Conservation (phyloP, 345 rosid species). For the Pugionium cornutum region DNA sequence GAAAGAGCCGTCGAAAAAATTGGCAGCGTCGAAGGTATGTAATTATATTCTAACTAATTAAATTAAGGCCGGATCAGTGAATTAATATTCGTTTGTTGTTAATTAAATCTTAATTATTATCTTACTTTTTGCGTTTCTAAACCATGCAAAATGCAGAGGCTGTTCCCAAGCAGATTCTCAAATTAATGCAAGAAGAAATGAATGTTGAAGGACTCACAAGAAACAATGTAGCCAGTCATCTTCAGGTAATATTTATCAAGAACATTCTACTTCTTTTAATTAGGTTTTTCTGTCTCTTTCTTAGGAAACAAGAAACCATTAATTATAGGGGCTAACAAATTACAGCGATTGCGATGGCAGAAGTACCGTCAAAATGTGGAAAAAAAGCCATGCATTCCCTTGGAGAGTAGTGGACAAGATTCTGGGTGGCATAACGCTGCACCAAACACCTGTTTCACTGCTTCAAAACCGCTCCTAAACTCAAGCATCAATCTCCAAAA, state of each 20-base stretch:
- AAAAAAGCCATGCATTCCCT: neutral
- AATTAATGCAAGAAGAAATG: slow-evolving; percentile 22
- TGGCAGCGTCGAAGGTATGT: slow-evolving; percentile 19
- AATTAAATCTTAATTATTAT: neutral
- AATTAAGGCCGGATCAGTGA: neutral
- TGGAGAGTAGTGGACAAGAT: neutral
- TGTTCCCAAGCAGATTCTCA: slow-evolving; percentile 30
- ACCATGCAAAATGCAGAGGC: slow-evolving; percentile 13
- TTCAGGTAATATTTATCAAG: slow-evolving; percentile 22
- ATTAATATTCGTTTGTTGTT: neutral
- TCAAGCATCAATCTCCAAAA: neutral
- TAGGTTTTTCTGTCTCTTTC: slow-evolving; percentile 1
- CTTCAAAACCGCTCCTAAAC: slow-evolving; percentile 6
- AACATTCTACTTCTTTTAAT: neutral
- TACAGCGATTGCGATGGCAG: slow-evolving; percentile 23
- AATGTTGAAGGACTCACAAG: slow-evolving; percentile 24
- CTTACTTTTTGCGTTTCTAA: neutral
- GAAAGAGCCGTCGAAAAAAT: neutral
- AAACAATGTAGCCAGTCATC: slow-evolving; percentile 33
- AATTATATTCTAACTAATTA: neutral
- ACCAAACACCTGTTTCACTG: neutral
- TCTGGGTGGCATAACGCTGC: neutral
- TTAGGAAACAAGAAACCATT: neutral
- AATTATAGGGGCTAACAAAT: slow-evolving; percentile 13
- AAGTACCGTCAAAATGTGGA: slow-evolving; percentile 16